phyloP scores from a whole-genome alignment of 805 yeast genomes.

The Yamadazyma olivae region DNA sequence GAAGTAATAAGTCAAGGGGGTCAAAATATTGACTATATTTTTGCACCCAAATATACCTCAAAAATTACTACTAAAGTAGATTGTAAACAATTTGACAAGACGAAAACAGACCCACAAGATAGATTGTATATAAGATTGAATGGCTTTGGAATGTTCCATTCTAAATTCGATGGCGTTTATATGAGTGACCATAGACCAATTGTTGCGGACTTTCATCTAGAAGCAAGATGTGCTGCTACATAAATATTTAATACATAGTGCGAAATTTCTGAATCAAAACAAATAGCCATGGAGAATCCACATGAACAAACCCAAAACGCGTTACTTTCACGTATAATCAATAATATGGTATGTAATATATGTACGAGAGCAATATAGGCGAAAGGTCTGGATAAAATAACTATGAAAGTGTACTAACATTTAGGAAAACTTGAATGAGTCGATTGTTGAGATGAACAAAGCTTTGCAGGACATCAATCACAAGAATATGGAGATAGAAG shows the following conservation, averaged over 20 bases:
- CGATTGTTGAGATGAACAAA: constrained; percentile 61
- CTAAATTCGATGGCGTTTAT: constrained; percentile 28
- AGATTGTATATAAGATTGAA: constrained; percentile 16
- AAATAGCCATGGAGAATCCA: constrained; percentile 68
- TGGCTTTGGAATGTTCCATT: constrained; percentile 30
- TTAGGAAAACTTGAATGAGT: constrained; percentile 69
- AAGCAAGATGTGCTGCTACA: background rate
- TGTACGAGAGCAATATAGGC: background rate
- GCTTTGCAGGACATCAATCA: constrained; percentile 59
- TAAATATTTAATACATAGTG: no score
- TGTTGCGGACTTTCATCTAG: constrained; percentile 23
- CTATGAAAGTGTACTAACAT: no score
- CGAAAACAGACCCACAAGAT: constrained; percentile 7
- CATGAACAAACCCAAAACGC: constrained; percentile 81
- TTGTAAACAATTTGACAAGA: constrained; percentile 12
- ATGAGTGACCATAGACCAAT: constrained; percentile 37
- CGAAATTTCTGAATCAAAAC: constrained; percentile 1
- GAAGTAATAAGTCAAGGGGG: constrained; percentile 21
- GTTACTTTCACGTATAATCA: constrained; percentile 69
- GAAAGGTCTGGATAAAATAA: no score
- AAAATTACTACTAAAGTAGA: constrained; percentile 7
- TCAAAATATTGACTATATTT: constrained; percentile 31
- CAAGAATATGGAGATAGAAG: constrained; percentile 65
- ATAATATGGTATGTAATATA: constrained; percentile 61
- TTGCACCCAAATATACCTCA: constrained; percentile 22